Conservation (phyloP, 2,329 filamentous ascomycete species). For the Penicillium rolfsii region DNA sequence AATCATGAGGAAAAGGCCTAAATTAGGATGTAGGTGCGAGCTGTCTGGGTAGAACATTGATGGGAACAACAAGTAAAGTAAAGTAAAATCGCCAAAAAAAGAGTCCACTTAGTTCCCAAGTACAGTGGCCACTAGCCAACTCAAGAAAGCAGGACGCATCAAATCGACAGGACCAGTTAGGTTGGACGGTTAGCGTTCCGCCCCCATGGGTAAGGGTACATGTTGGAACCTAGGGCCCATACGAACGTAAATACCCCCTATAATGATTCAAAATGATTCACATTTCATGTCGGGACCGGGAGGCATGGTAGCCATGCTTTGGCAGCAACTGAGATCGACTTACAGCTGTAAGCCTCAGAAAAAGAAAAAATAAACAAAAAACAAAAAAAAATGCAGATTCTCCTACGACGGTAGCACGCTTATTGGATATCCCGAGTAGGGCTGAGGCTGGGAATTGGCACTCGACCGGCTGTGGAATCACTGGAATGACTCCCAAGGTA, state of each 20-base stretch:
- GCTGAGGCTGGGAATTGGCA: conserved; percentile 12
- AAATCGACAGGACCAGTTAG: background rate
- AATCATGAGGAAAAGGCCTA: background rate
- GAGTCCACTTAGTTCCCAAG: background rate
- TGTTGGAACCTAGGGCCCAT: background rate
- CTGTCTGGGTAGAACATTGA: background rate
- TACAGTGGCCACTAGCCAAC: background rate
- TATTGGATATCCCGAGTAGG: conserved; percentile 18
- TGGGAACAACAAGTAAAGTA: background rate
- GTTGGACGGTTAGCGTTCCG: background rate
- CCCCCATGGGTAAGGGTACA: conserved; percentile 1
- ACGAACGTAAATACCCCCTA: background rate
- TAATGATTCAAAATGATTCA: conserved; percentile 21
- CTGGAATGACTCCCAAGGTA: background rate
- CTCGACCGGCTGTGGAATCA: background rate
- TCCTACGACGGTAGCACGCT: background rate
- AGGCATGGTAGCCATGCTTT: conserved; percentile 13
- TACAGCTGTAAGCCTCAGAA: conserved; percentile 1
- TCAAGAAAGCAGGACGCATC: background rate
- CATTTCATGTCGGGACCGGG: conserved; percentile 8
- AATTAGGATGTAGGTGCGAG: background rate
- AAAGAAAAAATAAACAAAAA: background rate
- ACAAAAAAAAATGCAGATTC: background rate
- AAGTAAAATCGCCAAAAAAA: background rate
- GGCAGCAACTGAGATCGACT: conserved; percentile 16